Evolutionary conservation across 108 stramenopile genomes (phyloP), one percentile per base, ranked within the genome.

Genomic region (Schizochytrium sp.): DNA sequence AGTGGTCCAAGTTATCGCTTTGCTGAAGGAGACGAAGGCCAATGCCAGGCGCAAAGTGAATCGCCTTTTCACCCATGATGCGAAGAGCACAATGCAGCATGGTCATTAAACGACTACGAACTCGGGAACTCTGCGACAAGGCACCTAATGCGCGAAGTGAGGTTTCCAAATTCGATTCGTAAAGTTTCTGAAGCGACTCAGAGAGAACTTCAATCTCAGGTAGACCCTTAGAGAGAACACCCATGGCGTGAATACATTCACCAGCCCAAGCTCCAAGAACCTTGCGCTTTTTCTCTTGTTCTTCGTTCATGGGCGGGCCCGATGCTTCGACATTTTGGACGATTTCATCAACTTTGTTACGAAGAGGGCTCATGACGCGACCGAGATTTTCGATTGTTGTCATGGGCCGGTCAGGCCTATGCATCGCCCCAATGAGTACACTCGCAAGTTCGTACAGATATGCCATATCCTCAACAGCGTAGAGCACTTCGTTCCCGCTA

Each of bases 21-120:
- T 55, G 76, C 76, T 83, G 50, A 10, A 83, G 76, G 38, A 83
- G 40, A 40, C 76, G 76, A 17, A 83, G 15, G 76, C 76, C 53
- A 42, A 83, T 83, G 47, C 50, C 76, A 47, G 76, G 76, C 8
- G 76, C 76, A 28, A 49, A 55, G 0, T 83, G 50, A 10, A 83
- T 55, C 38, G 53, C 47, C 53, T 49, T 55, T 47, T 49, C 76
- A 5, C 76, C 76, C 50, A 55, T 55, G 47, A 83, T 55, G 12
- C 53, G 47, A 10, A 83, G 50, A 47, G 53, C 50, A 2, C 50
- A 55, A n/a, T 55, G 76, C 7, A 83, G 76, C 47, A 83, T 49
- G 53, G 50, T 83, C n/a, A 55, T n/a, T 5, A 83, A 40, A 5
- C 53, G 47, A 10, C 50, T n/a, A 38, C 53, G 50, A 47, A 83